These are phyloP conservation scores for Linanthus parryae DNA, from an alignment of 148 eudicot species.

Conservation along the genomic window DNA sequence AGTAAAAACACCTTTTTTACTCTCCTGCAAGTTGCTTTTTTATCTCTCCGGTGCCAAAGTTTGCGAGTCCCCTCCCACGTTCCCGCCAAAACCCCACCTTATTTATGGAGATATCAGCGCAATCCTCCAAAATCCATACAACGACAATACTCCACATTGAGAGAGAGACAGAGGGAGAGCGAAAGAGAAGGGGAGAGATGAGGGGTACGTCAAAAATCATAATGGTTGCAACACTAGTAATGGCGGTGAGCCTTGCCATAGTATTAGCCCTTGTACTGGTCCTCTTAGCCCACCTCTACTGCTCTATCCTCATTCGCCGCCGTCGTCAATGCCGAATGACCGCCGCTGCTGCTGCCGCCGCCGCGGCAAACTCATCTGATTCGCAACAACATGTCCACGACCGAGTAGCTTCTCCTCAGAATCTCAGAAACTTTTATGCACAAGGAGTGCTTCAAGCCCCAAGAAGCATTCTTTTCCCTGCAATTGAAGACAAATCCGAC, in stretches of 20 bases:
- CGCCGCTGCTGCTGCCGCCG: slow-evolving; percentile 7
- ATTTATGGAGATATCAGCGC: too few relatives aligned
- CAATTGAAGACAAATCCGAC: slow-evolving; percentile 16
- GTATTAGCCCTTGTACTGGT: slow-evolving; percentile 50
- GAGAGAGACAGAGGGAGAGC: slow-evolving; percentile 1
- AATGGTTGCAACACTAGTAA: slow-evolving; percentile 59
- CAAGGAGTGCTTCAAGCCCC: slow-evolving; percentile 71
- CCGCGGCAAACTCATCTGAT: not conserved
- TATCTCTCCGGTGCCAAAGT: too few relatives aligned
- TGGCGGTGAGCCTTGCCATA: slow-evolving; percentile 44
- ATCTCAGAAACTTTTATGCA: slow-evolving; percentile 44
- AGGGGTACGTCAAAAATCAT: slow-evolving; percentile 54
- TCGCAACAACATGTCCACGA: not conserved
- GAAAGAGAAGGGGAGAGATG: slow-evolving; percentile 32
- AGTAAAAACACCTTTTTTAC: too few relatives aligned
- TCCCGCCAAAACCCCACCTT: too few relatives aligned
- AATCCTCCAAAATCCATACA: too few relatives aligned
- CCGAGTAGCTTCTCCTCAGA: slow-evolving; percentile 25
- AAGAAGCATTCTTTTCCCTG: slow-evolving; percentile 64
- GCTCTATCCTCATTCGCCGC: slow-evolving; percentile 47
- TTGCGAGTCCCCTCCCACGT: too few relatives aligned
- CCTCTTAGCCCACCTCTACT: slow-evolving; percentile 67
- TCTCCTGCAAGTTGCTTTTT: too few relatives aligned
- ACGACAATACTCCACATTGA: too few relatives aligned
- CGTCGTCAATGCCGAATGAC: slow-evolving; percentile 1